These are phyloP conservation scores for Cordyceps javanica DNA, from an alignment of 2,329 filamentous ascomycete genomes.

Conservation along the genomic window DNA sequence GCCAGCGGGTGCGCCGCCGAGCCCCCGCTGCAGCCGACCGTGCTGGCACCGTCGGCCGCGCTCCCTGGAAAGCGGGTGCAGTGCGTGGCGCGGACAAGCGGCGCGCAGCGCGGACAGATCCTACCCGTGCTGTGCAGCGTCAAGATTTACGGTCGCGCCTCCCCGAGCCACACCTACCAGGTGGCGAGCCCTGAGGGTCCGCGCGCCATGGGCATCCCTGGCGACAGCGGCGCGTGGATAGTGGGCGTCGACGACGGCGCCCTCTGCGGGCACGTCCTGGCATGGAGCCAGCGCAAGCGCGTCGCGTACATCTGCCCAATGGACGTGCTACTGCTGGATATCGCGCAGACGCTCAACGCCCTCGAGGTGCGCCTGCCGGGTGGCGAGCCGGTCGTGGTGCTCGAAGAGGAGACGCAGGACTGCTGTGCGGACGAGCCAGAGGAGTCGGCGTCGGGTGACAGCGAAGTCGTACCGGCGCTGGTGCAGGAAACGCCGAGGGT, in stretches of 20 bases:
- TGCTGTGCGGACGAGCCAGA: background rate
- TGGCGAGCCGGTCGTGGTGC: constrained; percentile 36
- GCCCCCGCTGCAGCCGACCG: constrained; percentile 43
- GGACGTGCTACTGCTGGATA: constrained; percentile 83
- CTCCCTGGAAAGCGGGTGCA: constrained; percentile 76
- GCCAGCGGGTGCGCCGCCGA: constrained; percentile 14
- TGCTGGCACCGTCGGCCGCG: constrained; percentile 51
- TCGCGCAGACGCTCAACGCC: constrained; percentile 70
- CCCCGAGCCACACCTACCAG: constrained; percentile 68
- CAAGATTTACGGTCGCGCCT: constrained; percentile 77
- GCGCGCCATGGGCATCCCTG: constrained; percentile 60
- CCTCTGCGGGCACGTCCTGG: constrained; percentile 84
- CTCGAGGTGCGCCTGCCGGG: constrained; percentile 65
- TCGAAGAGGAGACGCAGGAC: constrained; percentile 21
- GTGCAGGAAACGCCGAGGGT: background rate
- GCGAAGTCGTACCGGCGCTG: too few species aligned
- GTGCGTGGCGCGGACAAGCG: constrained; percentile 82
- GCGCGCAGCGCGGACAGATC: constrained; percentile 73
- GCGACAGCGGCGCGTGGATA: constrained; percentile 91
- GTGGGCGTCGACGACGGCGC: constrained; percentile 72
- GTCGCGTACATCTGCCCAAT: constrained; percentile 93
- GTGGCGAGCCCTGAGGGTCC: constrained; percentile 38
- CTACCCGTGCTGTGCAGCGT: constrained; percentile 73
- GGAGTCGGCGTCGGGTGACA: too few species aligned
- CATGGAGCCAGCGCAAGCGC: constrained; percentile 73